Percentiles rank a stretch among this genome's conserved stretches.
Conservation (phyloP, 148 eudicot species). For the Salicornia ramosissima region DNA sequence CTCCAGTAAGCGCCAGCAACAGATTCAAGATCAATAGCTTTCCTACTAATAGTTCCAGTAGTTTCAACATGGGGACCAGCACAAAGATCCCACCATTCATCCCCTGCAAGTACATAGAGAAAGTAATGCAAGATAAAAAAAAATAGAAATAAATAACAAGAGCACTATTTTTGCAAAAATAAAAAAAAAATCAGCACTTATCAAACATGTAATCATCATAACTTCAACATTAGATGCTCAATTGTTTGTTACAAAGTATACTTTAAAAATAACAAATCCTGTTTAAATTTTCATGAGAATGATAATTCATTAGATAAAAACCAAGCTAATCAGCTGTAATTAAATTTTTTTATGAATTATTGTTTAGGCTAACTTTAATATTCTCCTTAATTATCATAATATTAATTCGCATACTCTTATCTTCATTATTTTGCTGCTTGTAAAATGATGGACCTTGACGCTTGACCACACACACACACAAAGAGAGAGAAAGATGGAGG, state of each 20-base stretch:
- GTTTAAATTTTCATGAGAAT: background rate
- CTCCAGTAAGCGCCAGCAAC: slow-evolving; percentile 99
- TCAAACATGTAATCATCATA: background rate
- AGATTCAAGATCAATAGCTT: slow-evolving; percentile 95
- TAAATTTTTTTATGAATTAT: background rate
- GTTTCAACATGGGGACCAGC: slow-evolving; percentile 99
- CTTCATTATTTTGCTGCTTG: no score
- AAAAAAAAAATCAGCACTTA: background rate
- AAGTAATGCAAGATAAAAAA: background rate
- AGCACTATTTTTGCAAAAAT: background rate
- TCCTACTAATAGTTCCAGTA: slow-evolving; percentile 80
- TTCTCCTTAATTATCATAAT: background rate
- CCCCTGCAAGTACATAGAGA: slow-evolving; percentile 41
- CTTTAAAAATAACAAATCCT: background rate
- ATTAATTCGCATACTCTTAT: no score
- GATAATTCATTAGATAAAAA: background rate
- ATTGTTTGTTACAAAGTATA: background rate
- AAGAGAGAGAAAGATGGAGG: no score
- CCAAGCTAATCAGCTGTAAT: background rate
- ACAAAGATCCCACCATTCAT: slow-evolving; percentile 99
- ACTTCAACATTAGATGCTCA: background rate
- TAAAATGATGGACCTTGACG: no score
- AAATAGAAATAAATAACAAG: background rate
- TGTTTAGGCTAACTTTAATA: background rate
- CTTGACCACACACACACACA: no score